Conservation (phyloP, 2,329 filamentous ascomycete genomes). For the Lachnellula suecica region DNA sequence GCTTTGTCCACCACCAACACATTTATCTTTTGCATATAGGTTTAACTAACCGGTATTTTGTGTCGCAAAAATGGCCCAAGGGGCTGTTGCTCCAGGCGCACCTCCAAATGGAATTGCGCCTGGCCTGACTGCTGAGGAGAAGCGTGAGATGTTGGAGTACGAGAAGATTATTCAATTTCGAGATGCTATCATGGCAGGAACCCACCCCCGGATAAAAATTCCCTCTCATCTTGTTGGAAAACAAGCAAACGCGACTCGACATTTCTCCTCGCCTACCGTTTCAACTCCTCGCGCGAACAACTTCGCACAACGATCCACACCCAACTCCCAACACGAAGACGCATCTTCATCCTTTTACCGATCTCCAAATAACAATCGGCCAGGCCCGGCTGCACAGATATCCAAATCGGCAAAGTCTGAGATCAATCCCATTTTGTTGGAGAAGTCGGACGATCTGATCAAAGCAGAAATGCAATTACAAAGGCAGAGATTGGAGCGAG, state of each 20-base stretch:
- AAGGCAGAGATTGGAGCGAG: conserved; percentile 77
- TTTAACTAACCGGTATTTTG: conserved; percentile 20
- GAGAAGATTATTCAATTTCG: conserved; percentile 78
- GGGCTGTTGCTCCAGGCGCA: conserved; percentile 34
- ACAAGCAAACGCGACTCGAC: conserved; percentile 20
- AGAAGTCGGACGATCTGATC: conserved; percentile 82
- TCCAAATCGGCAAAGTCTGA: conserved; percentile 54
- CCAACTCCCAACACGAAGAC: conserved; percentile 19
- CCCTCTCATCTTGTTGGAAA: conserved; percentile 41
- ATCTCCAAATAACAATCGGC: conserved; percentile 26
- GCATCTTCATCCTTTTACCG: conserved; percentile 23
- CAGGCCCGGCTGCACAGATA: conserved; percentile 34
- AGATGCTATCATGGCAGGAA: conserved; percentile 78
- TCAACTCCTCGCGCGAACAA: conserved; percentile 18
- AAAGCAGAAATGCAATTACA: conserved; percentile 79
- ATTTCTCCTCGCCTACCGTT: conserved; percentile 23
- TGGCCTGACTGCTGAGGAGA: conserved; percentile 45
- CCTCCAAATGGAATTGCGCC: conserved; percentile 22
- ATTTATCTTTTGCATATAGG: conserved; percentile 13
- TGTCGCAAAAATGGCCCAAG: conserved; percentile 32
- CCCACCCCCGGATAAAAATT: conserved; percentile 62
- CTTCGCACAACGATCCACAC: not conserved
- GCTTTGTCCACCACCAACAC: conserved; percentile 4
- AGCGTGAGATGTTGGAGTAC: conserved; percentile 66
- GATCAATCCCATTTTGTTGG: conserved; percentile 80